Conservation (phyloP, 352 stramenopile species). For the Aphanomyces euteiches region DNA sequence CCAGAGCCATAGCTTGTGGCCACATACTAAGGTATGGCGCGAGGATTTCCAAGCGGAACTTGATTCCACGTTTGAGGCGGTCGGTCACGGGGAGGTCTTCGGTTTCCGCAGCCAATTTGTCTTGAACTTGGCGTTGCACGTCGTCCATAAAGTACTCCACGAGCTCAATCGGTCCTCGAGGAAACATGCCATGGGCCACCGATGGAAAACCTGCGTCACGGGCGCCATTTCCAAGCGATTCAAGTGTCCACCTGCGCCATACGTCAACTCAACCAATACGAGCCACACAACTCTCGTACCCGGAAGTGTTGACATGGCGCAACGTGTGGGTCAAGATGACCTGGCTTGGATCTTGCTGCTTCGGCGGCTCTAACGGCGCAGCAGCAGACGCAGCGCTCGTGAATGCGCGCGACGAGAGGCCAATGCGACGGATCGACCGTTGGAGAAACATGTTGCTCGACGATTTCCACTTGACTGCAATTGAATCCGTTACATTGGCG, state of each 20-base stretch:
- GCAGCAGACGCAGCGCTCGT: not conserved
- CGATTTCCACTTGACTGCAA: conserved; percentile 12
- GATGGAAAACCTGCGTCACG: conserved; percentile 67
- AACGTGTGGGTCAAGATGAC: conserved; percentile 19
- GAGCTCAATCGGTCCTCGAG: conserved; percentile 67
- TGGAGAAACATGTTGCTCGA: not conserved
- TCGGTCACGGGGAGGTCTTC: conserved; percentile 60
- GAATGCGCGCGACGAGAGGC: not conserved
- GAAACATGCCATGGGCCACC: conserved; percentile 78
- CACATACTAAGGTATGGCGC: conserved; percentile 44
- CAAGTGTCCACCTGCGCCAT: conserved; percentile 59
- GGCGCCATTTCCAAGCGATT: conserved; percentile 66
- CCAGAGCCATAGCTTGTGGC: conserved; percentile 63
- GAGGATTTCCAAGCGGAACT: conserved; percentile 61
- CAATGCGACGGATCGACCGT: not conserved
- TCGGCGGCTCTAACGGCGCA: not conserved
- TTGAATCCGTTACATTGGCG: conserved; percentile 1
- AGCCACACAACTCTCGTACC: not conserved
- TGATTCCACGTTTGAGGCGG: conserved; percentile 75
- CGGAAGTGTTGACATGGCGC: conserved; percentile 11
- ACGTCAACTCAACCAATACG: too few relatives aligned
- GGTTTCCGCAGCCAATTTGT: conserved; percentile 56
- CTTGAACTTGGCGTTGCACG: conserved; percentile 39
- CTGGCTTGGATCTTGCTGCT: conserved; percentile 26
- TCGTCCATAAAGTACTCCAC: conserved; percentile 84